Percentiles rank a stretch among this genome's conserved stretches.
phyloP scores from a whole-genome alignment of 2,329 filamentous ascomycete species.

The Mycosphaerella arachidis region DNA sequence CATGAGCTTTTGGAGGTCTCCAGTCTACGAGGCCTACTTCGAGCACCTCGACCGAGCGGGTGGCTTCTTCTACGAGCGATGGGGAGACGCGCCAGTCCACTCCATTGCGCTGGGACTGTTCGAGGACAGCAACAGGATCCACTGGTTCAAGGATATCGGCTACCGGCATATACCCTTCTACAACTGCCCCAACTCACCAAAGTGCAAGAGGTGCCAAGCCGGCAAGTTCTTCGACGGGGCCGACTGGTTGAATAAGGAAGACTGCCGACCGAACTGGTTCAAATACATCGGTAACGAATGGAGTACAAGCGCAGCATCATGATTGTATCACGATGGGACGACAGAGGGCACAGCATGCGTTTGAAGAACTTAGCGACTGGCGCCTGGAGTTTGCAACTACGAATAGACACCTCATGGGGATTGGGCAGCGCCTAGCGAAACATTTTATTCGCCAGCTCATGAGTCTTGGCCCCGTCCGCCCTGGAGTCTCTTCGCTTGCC shows the following conservation, averaged over 20 bases:
- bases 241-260: slow-evolving; percentile 77
- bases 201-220: slow-evolving; percentile 82
- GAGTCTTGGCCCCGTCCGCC: not conserved
- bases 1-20: slow-evolving; percentile 85
- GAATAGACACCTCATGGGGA: not conserved
- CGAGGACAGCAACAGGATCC: slow-evolving; percentile 81
- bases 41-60: slow-evolving; percentile 89
- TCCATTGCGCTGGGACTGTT: slow-evolving; percentile 89
- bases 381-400: not conserved
- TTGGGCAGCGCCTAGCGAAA: not conserved
- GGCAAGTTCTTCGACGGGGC: slow-evolving; percentile 88
- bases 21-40: slow-evolving; percentile 92
- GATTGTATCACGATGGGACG: not conserved
- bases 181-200: slow-evolving; percentile 95
- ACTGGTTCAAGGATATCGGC: slow-evolving; percentile 96
- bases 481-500: not conserved
- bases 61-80: slow-evolving; percentile 97
- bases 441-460: not conserved
- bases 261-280: slow-evolving; percentile 96
- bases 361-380: not conserved
- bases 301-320: slow-evolving; percentile 1
- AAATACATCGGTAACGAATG: slow-evolving; percentile 70
- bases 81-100: slow-evolving; percentile 97
- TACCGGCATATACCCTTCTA: slow-evolving; percentile 98
- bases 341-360: not conserved